Evolutionary conservation across 2,329 filamentous ascomycete genomes (phyloP).

Genomic region (Nannizziopsis arthrosporioides): DNA sequence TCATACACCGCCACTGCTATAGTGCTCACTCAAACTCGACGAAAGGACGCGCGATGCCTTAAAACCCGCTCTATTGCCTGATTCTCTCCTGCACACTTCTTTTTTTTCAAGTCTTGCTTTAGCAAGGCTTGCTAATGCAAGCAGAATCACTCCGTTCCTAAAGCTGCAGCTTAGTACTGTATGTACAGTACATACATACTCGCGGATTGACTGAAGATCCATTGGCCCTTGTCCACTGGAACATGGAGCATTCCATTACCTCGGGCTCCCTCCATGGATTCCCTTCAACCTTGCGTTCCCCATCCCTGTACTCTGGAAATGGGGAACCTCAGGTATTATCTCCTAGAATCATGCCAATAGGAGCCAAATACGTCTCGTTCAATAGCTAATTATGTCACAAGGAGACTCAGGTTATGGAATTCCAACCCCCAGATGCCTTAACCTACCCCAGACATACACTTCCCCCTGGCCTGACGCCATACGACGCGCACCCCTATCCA

Average conservation of each 20-base stretch:
- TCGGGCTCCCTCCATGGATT: neutral
- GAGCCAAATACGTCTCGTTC: neutral
- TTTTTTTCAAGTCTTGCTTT: neutral
- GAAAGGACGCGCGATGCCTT: neutral
- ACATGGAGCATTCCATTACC: neutral
- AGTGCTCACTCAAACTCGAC: too few relatives aligned
- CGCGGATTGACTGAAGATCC: neutral
- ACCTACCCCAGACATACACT: too few relatives aligned
- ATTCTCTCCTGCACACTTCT: neutral
- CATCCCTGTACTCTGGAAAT: neutral
- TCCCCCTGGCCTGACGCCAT: too few relatives aligned
- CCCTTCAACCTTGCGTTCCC: neutral
- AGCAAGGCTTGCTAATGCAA: neutral
- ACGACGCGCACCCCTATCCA: too few relatives aligned
- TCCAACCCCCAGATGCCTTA: too few relatives aligned
- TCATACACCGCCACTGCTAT: too few relatives aligned
- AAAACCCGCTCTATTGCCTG: neutral
- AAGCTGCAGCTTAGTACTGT: neutral
- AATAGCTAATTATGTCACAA: too few relatives aligned
- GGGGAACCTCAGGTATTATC: conserved; percentile 1
- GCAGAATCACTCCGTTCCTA: neutral
- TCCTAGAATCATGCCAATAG: neutral
- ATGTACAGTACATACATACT: too few relatives aligned
- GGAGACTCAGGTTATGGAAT: too few relatives aligned
- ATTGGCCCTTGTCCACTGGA: neutral